Evolutionary conservation across 257 asterid genomes (phyloP).

Genomic region (Jacaranda mimosifolia): DNA sequence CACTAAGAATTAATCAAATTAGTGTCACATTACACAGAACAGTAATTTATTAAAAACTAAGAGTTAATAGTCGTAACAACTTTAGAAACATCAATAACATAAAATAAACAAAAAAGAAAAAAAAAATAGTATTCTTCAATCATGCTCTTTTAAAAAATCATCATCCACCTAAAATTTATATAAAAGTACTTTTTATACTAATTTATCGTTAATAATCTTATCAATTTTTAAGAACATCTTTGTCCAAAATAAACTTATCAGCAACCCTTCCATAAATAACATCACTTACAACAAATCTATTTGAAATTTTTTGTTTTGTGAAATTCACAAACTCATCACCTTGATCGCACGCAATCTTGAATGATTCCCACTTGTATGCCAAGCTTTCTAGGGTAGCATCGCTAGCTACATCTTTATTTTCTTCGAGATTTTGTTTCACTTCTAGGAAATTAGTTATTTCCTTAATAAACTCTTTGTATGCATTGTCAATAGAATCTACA

Average conservation of each 20-base stretch:
- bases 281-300: not conserved
- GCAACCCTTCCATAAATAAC: not conserved
- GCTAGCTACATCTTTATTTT: not conserved
- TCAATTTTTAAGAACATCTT: not conserved
- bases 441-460: slow-evolving; percentile 23
- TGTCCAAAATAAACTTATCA: slow-evolving; percentile 7
- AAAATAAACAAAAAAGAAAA: too few relatives aligned
- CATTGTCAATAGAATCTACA: slow-evolving; percentile 33
- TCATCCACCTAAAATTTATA: not conserved
- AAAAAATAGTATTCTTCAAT: not conserved
- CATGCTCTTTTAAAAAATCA: not conserved
- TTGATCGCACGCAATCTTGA: slow-evolving; percentile 27
- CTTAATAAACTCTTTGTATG: slow-evolving; percentile 10
- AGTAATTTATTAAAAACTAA: too few relatives aligned
- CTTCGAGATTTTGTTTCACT: slow-evolving; percentile 9
- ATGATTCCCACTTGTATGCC: not conserved
- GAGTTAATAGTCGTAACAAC: too few relatives aligned
- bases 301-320: slow-evolving; percentile 22
- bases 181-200: not conserved
- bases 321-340: slow-evolving; percentile 29
- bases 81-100: too few relatives aligned
- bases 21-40: too few relatives aligned
- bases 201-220: not conserved
- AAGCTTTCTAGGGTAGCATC: slow-evolving; percentile 1
- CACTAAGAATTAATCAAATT: too few relatives aligned